Evolutionary conservation across 108 stramenopile species (phyloP), one percentile per base, ranked within the genome.

Genomic region (Discostella stelligeroides): DNA sequence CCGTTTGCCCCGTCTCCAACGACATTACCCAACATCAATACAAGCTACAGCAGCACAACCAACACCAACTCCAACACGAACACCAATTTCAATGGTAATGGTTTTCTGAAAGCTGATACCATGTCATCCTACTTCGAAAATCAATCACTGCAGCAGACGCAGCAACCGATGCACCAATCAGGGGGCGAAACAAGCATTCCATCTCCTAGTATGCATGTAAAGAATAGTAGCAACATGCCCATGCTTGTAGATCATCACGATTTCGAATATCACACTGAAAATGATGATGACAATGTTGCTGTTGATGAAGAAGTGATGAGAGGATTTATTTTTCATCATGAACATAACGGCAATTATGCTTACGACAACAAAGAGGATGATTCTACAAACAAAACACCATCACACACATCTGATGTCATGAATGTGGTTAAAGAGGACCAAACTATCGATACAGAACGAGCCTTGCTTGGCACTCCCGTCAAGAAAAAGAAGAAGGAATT

Each of bases 241-340:
- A 30, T 30, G 24, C 34, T 50, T 13, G 60, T 38, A 14, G 24
- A 60, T 20, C 29, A 37, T 30, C 28, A 55, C 25, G 68, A 77
- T 25, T 63, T 70, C 9, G 75, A 76, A 58, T 76, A 76, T 49
- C 68, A 77, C 58, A 65, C 62, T 38, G 62, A 69, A 13, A 14
- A 25, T 15, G 48, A 50, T 29, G 63, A 63, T n/a, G 24, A 21
- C 5, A 2, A n/a, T 29, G 27, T 28, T 17, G n/a, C 25, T 5
- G 51, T 27, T 5, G 5, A 50, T 38, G 1, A 48, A 1, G 30
- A 58, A 9, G 23, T 18, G 34, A 58, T 30, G 57, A 34, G 57
- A 28, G 37, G 20, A 24, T 5, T n/a, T n/a, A n/a, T n/a, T n/a
- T n/a, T n/a, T n/a, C n/a, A n/a, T n/a, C n/a, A n/a, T n/a, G n/a